Base-by-base conservation (phyloP, 768 basidiomycete species). In the Paxillus rubicundulus region DNA sequence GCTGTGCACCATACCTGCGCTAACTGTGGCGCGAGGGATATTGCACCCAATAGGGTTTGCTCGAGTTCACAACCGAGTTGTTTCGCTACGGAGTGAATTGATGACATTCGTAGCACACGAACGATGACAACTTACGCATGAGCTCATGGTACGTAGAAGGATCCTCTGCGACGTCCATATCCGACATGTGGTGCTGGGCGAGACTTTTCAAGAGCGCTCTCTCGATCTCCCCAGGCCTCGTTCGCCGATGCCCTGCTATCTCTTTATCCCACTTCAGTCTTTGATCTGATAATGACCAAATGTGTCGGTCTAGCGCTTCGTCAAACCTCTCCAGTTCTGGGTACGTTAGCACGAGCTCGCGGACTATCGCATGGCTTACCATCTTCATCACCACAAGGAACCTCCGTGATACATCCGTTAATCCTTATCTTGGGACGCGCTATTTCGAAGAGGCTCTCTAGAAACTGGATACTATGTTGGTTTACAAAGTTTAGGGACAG, bases 271-370 rank as follows among this genome's bases (percentile, higher is more conserved):
- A 90, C 57, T 85, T 79, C 47, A 92, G 70, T 28, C 85, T 75
- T 45, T 87, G 87, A 57, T 86, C 82, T 38, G 87, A 84, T 17
- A 93, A 68, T 1, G 86, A 85, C 86, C 87, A 92, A 41, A 94
- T 86, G 41, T 81, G 81, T 45, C 89, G 74, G 65, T 95, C 92
- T 30, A 96, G 79, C 2, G 82, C 83, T 68, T 96, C 92, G 61
- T 96, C 91, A 66, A 93, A 96, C 2, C 82, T 78, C 61, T 93
- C 89, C 58, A 82, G 81, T 40, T 84, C 84, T 86, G 55, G n/a
- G 16, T 14, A 21, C 21, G 28, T 61, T 14, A 60, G 21, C 18
- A 37, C 30, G 24, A 41, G 33, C 45, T 42, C 16, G 40, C 2
- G 38, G 50, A 55, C 20, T 46, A 46, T 9, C 39, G 24, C 30